These are phyloP conservation scores for Magnaporthiopsis rhizophila DNA, from an alignment of 2,329 filamentous ascomycete genomes.

Conservation along the genomic window DNA sequence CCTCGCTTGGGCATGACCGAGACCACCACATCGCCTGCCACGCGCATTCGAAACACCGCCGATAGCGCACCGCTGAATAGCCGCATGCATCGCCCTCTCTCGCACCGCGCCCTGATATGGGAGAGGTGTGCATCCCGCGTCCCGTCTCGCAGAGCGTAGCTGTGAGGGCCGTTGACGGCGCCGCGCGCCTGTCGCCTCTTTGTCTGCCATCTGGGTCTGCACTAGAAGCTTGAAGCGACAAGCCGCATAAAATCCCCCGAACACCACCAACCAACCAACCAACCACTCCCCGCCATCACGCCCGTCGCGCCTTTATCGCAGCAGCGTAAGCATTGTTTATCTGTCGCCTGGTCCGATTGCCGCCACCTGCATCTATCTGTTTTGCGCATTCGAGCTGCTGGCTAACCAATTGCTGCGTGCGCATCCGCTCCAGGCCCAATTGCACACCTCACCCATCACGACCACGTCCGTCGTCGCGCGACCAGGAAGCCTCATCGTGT, in stretches of 20 bases:
- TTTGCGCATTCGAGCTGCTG: not conserved
- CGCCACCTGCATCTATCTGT: not conserved
- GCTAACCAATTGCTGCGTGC: not conserved
- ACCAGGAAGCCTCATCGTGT: not conserved
- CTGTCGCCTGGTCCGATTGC: not conserved
- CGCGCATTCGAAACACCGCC: not conserved
- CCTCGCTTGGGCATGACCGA: constrained; percentile 1
- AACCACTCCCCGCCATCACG: not conserved
- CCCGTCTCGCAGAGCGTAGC: not conserved
- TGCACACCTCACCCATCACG: not conserved
- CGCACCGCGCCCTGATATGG: not conserved
- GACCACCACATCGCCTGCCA: not conserved
- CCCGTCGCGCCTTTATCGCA: not conserved
- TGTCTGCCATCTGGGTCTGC: not conserved
- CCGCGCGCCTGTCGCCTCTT: not conserved
- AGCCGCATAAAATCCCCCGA: not conserved
- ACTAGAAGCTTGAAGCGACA: not conserved
- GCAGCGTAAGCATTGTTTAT: not conserved
- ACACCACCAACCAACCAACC: not conserved
- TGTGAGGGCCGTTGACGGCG: constrained; percentile 3
- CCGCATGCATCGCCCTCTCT: constrained; percentile 3
- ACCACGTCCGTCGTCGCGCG: not conserved
- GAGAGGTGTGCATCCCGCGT: not conserved
- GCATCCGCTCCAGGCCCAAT: not conserved
- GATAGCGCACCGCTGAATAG: not conserved